phyloP scores from a whole-genome alignment of 2,329 filamentous ascomycete species.

The Didymella glomerata region DNA sequence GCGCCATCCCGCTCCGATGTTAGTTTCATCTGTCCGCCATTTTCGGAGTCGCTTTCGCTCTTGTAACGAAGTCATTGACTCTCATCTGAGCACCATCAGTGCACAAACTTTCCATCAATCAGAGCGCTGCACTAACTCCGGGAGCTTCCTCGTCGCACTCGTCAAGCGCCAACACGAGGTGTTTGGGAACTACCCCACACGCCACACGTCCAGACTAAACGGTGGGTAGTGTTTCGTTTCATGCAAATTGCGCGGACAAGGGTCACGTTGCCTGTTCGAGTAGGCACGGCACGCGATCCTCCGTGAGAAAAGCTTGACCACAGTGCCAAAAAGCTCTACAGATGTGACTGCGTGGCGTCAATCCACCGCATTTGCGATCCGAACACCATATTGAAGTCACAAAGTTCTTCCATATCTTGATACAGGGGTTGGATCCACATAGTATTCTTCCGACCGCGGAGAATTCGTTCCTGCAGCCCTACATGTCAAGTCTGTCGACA shows the following conservation, averaged over 20 bases:
- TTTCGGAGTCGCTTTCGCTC: conserved; percentile 3
- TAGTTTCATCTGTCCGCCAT: conserved; percentile 8
- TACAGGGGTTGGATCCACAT: conserved; percentile 3
- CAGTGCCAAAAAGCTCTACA: conserved; percentile 5
- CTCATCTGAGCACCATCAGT: not conserved
- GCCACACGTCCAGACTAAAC: conserved; percentile 24
- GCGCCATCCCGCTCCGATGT: conserved; percentile 4
- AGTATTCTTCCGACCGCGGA: conserved; percentile 1
- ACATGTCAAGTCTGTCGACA: conserved; percentile 5
- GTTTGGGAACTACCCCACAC: conserved; percentile 16
- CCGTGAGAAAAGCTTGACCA: conserved; percentile 23
- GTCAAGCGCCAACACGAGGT: conserved; percentile 5
- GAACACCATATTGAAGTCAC: not conserved
- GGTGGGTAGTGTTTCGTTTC: conserved; percentile 28
- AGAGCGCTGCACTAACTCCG: conserved; percentile 3
- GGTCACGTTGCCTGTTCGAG: conserved; percentile 16
- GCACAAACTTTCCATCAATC: conserved; percentile 34
- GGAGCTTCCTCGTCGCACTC: conserved; percentile 1
- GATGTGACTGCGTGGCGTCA: conserved; percentile 19
- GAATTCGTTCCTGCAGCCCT: conserved; percentile 8
- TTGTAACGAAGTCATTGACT: conserved; percentile 7
- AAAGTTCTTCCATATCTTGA: not conserved
- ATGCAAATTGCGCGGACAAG: conserved; percentile 27
- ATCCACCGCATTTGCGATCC: not conserved
- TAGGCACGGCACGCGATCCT: conserved; percentile 21